Evolutionary conservation across 2,329 filamentous ascomycete genomes (phyloP).

Genomic region (Pseudogymnoascus sp.): DNA sequence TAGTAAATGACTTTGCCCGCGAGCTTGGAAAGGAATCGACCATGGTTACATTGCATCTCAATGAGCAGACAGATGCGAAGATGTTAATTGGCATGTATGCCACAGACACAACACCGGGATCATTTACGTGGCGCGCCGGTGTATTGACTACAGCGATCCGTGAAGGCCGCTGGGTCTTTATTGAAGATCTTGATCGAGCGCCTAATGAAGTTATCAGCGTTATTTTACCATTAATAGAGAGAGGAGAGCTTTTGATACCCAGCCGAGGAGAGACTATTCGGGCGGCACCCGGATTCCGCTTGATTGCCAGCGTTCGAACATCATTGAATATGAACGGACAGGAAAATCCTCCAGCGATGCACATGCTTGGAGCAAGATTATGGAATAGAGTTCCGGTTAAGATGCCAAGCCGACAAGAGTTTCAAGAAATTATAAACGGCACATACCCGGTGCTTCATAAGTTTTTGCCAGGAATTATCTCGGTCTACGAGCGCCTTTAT

Average conservation of each 20-base stretch:
- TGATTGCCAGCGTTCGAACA: slow-evolving; percentile 86
- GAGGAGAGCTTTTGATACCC: slow-evolving; percentile 82
- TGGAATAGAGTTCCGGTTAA: slow-evolving; percentile 74
- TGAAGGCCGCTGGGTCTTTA: slow-evolving; percentile 92
- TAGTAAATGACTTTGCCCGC: slow-evolving; percentile 74
- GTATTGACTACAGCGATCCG: slow-evolving; percentile 88
- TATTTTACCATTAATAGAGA: slow-evolving; percentile 84
- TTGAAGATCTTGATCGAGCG: slow-evolving; percentile 92
- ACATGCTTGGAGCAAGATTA: slow-evolving; percentile 74
- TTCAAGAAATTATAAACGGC: slow-evolving; percentile 63
- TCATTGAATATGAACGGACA: slow-evolving; percentile 59
- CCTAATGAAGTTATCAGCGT: slow-evolving; percentile 93
- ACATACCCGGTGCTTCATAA: slow-evolving; percentile 64
- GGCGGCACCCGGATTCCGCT: slow-evolving; percentile 76
- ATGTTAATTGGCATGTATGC: slow-evolving; percentile 92
- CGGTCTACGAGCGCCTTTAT: slow-evolving; percentile 49
- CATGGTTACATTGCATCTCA: slow-evolving; percentile 91
- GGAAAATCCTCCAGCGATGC: slow-evolving; percentile 57
- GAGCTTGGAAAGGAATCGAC: slow-evolving; percentile 69
- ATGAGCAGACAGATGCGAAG: slow-evolving; percentile 97
- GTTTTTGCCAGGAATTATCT: slow-evolving; percentile 51
- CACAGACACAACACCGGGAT: slow-evolving; percentile 77
- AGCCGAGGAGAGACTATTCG: slow-evolving; percentile 79
- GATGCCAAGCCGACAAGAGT: slow-evolving; percentile 59
- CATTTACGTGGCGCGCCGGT: slow-evolving; percentile 86